Evolutionary conservation across 1,284 basidiomycete species (phyloP), one percentile per base, ranked within the genome.

Genomic region (Volvariella volvacea): DNA sequence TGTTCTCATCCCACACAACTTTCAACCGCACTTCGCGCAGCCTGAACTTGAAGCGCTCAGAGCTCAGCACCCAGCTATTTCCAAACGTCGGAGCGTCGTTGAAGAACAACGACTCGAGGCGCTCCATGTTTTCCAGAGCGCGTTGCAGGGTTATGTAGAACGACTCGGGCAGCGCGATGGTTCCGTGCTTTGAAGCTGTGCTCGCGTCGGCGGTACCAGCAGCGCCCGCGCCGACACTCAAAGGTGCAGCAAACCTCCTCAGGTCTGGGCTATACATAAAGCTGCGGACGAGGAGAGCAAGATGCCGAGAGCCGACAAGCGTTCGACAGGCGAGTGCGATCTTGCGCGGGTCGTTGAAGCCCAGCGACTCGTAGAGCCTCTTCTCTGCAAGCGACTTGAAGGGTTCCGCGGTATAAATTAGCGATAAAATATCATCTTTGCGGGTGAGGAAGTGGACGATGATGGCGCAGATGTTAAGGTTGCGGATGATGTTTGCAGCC

Each of bases 61-160:
- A 43, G 39, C 60, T 57, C 31, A 65, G 50, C 7, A 65, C 48
- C 62, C 61, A 66, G 14, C 52, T 52, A 44, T 66, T 59, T 2
- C 48, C 21, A 36, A 54, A 56, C 6, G 50, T 54, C 6, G 25
- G 25, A n/a, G 47, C 32, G 48, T 66, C 64, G 22, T 43, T 55
- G 7, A 65, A 44, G n/a, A 54, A 17, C 10, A 65, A 54, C 6
- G 37, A 43, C 15, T 63, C 54, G 9, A 66, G 50, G 36, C 61
- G 62, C 38, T 37, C 41, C 54, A 61, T 61, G 22, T 47, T 43
- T 10, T 46, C 47, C 3, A 65, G 44, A 0, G 60, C 61, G 4
- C 34, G 42, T 33, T 61, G 60, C 3, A 66, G 37, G 2, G 48
- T 22, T 4, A 31, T 19, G 62, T 63, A 66, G 42, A 65, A 62